A percentile compares a stretch with the other conserved stretches of the same genome.
Evolutionary conservation across 306 rosid genomes (phyloP).

Genomic region (Gastrolobium bilobum): DNA sequence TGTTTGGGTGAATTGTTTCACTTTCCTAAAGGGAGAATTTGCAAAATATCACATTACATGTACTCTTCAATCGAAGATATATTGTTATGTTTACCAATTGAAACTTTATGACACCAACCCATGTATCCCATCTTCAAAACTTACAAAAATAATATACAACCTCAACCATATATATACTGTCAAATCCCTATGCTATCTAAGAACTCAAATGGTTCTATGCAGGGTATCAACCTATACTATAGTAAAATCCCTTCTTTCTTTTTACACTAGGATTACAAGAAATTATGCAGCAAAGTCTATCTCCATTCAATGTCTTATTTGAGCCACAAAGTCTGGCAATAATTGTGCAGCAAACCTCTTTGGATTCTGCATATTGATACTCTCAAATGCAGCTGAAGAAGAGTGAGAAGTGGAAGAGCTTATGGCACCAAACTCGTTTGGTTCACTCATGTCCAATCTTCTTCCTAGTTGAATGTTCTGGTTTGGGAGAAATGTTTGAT

Average conservation of each 20-base stretch:
- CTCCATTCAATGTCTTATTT: slow-evolving; percentile 39
- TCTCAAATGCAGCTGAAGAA: slow-evolving; percentile 81
- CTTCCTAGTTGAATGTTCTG: slow-evolving; percentile 81
- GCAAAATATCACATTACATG: slow-evolving; percentile 36
- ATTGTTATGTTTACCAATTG: slow-evolving; percentile 61
- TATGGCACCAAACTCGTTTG: slow-evolving; percentile 71
- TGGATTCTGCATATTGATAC: slow-evolving; percentile 86
- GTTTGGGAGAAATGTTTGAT: slow-evolving; percentile 75
- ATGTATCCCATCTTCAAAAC: slow-evolving; percentile 70
- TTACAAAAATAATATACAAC: slow-evolving; percentile 93
- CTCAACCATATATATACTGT: slow-evolving; percentile 78
- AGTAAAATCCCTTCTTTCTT: slow-evolving; percentile 72
- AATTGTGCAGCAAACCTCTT: slow-evolving; percentile 93
- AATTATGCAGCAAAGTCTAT: slow-evolving; percentile 34
- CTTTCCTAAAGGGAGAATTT: background rate
- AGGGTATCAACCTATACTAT: slow-evolving; percentile 84
- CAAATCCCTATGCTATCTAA: slow-evolving; percentile 80
- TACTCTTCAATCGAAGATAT: slow-evolving; percentile 58
- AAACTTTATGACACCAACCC: slow-evolving; percentile 76
- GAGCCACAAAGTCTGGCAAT: slow-evolving; percentile 90
- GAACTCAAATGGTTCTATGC: slow-evolving; percentile 76
- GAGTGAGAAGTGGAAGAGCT: slow-evolving; percentile 73
- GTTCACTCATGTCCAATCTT: slow-evolving; percentile 75
- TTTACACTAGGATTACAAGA: slow-evolving; percentile 73
- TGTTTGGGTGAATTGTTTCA: background rate